Evolutionary conservation across 768 basidiomycete species (phyloP), one percentile per base, ranked within the genome.

Genomic region (Suillus bovinus): DNA sequence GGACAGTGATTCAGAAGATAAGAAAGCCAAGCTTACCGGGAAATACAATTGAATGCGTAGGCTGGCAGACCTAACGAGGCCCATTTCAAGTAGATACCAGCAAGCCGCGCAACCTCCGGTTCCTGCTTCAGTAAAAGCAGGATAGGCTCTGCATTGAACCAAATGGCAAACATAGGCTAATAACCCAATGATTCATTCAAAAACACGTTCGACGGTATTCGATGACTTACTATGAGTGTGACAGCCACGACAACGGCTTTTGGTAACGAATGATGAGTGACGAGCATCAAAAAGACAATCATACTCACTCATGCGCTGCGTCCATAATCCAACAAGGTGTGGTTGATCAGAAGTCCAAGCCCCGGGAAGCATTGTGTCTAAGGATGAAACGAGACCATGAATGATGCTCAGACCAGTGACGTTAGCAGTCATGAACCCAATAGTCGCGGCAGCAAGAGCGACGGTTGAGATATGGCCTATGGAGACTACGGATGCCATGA

Each of bases 331-430:
- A 14, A 98, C 94, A 0, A 93, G 80, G 5, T 88, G 79, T 0
- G 96, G 96, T 29, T 92, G 86, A 4, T 84, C 71, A 3, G 93
- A 94, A 0, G 97, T 96, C 94, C 92, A 99, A 11, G 96, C 95
- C 46, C 92, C 86, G 0, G 97, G 96, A 2, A 98, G 84, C 70
- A 99, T 83, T 0, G 96, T 96, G 71, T 99, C 97, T 36, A 99
- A 84, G 0, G 93, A 89, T 62, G 89, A 90, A 24, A 86, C 79
- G 67, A 96, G 87, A 7, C 94, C 94, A 67, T 91, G 90, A 16
- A 95, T 81, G 59, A 96, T 86, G 65, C 90, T 91, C 42, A 78
- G 64, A 31, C 73, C 73, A 39, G 67, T 67, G 5, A 88, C 85
- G 59, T 83, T 88, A 20, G 86, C 86, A 1, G 89, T 89, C 88